Evolutionary conservation across 2,329 filamentous ascomycete species (phyloP).

Genomic region (Aspergillus versicolor): DNA sequence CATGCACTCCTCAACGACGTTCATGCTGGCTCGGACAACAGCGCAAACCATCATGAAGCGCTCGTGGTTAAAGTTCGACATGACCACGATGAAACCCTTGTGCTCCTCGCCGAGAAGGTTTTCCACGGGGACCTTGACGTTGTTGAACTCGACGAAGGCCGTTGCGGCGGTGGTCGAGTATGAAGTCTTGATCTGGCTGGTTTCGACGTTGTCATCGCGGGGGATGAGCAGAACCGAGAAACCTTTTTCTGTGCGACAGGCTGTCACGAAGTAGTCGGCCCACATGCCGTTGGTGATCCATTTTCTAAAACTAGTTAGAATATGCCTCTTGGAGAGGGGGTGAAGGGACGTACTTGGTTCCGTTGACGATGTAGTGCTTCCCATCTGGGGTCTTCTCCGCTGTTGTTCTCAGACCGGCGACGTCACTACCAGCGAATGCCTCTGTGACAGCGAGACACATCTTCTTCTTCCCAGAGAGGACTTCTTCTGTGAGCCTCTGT

Average conservation of each 20-base stretch:
- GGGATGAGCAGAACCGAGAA: slow-evolving; percentile 75
- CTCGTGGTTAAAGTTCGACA: slow-evolving; percentile 88
- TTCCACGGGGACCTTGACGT: slow-evolving; percentile 78
- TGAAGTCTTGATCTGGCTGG: slow-evolving; percentile 62
- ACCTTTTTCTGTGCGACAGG: slow-evolving; percentile 75
- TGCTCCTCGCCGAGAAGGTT: slow-evolving; percentile 79
- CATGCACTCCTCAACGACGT: slow-evolving; percentile 76
- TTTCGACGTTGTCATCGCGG: slow-evolving; percentile 65
- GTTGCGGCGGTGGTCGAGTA: slow-evolving; percentile 80
- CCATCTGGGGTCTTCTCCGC: slow-evolving; percentile 74
- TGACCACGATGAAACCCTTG: slow-evolving; percentile 80
- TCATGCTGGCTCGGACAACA: slow-evolving; percentile 64
- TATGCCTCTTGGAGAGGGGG: not conserved
- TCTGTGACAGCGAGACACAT: slow-evolving; percentile 86
- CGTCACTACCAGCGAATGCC: slow-evolving; percentile 81
- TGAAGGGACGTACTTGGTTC: slow-evolving; percentile 33
- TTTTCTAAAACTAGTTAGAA: slow-evolving; percentile 62
- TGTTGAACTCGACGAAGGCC: slow-evolving; percentile 77
- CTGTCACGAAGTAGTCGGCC: slow-evolving; percentile 79
- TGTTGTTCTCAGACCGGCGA: slow-evolving; percentile 75
- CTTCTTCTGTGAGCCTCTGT: slow-evolving; percentile 67
- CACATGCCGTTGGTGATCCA: slow-evolving; percentile 84
- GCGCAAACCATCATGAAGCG: slow-evolving; percentile 72
- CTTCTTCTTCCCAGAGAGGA: slow-evolving; percentile 79
- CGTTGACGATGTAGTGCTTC: slow-evolving; percentile 63